Evolutionary conservation across 1,284 basidiomycete genomes (phyloP), one percentile per base, ranked within the genome.

Genomic region (Rhodotorula sp.): DNA sequence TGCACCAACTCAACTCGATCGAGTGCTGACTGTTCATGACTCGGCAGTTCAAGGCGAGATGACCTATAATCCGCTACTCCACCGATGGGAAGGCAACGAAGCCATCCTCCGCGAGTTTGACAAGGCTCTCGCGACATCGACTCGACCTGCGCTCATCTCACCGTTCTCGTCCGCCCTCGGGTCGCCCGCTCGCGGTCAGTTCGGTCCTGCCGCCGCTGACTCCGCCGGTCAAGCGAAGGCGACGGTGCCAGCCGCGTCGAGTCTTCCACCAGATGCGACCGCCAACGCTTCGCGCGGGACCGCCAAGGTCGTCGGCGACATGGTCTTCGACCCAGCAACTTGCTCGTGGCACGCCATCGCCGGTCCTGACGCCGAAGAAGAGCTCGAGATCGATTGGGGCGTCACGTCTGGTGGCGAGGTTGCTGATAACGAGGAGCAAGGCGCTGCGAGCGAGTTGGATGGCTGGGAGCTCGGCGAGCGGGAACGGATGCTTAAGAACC

Each of bases 41-140:
- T 44, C 11, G 29, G 34, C 77, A 92, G 92, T 91, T 54, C 87
- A 94, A 67, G 92, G 92, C 30, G 92, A 95, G 68, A 98, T 98
- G 95, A 91, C 88, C 76, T 98, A 93, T 91, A 97, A 98, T 81
- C 92, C 93, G 30, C 83, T 82, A 47, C 88, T 87, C 13, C 85
- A 92, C 32, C 89, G 91, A 30, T 98, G 94, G 94, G 94, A 98
- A 83, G 95, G 95, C 67, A 97, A 98, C 80, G 94, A 98, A 75
- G 87, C 89, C 65, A 87, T 87, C 19, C 84, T 97, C 52, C 87
- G 90, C 68, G 93, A 93, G 69, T 98, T 97, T 80, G 94, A 97
- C 76, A 85, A 87, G 39, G 88, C 86, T 9, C 85, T 90, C 55
- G 86, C 88, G 60, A 89, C 88, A 15, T 94, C 93, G 24, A 88